phyloP scores from a whole-genome alignment of 495 filamentous ascomycete species.

The Diplogelasinospora grovesii region DNA sequence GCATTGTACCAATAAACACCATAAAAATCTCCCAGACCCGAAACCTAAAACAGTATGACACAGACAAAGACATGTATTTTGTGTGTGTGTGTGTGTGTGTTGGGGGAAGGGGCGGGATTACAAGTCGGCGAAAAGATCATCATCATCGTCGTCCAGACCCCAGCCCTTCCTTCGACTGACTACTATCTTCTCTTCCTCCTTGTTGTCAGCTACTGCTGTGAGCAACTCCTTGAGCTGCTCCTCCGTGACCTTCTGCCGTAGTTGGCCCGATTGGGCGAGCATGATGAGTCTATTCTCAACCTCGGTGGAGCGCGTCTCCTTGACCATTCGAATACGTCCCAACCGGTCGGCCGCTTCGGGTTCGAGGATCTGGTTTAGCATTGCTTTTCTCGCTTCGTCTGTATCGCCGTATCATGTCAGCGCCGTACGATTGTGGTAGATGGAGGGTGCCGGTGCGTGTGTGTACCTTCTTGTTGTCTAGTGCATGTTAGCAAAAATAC shows the following conservation, averaged over 20 bases:
- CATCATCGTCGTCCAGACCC: constrained; percentile 82
- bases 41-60: neutral
- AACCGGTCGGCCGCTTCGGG: constrained; percentile 91
- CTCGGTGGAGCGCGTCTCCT: constrained; percentile 81
- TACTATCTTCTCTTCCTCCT: constrained; percentile 72
- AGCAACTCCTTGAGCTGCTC: constrained; percentile 88
- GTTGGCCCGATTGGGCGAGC: constrained; percentile 80
- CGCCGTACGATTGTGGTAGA: neutral
- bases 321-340: constrained; percentile 90
- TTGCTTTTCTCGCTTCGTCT: constrained; percentile 65
- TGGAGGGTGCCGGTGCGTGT: neutral
- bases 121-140: constrained; percentile 64
- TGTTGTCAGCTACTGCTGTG: constrained; percentile 69
- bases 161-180: constrained; percentile 75
- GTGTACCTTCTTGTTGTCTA: constrained; percentile 61
- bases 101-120: no score
- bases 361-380: constrained; percentile 86
- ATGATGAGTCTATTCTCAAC: constrained; percentile 90
- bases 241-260: constrained; percentile 83
- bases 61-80: constrained; percentile 1
- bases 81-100: no score
- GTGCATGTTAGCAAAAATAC: no score
- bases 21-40: neutral
- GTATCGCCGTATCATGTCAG: constrained; percentile 1
- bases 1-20: neutral